Base-by-base conservation (phyloP, 116 monocot genomes). In the Trichopus zeylanicus region DNA sequence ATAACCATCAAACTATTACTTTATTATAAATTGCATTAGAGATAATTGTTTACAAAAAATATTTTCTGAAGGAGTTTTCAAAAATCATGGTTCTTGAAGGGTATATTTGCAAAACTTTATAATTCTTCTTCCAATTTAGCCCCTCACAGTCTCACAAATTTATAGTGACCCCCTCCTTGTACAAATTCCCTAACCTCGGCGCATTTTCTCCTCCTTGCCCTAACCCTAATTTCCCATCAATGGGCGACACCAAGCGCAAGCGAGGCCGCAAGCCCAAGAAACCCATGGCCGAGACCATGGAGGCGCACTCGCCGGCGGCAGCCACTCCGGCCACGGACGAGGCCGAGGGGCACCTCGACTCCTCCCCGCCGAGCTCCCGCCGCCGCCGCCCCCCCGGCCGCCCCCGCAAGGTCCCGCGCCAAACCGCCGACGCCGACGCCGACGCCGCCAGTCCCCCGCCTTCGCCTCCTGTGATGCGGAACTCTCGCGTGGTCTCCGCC, bases 191-290 rank as follows among this genome's bases (percentile, higher is more conserved):
- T n/a, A 13, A 42, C 18, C 42, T 13, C 12, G 2, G 18, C 38
- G 1, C 7, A 1, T 38, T 12, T 1, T 9, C 42, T 42, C 42
- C 6, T 1, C 18, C 32, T 5, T 16, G n/a, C 42, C 18, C 5
- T 13, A 42, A 42, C 42, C 42, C 42, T 42, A 49, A 49, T 49
- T 22, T 24, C 18, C 48, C 61, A 22, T 29, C 47, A 32, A 80
- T 80, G 80, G 70, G 73, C 26, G 46, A 48, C n/a, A 49, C 69
- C 29, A 81, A 77, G 69, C 61, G 68, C 22, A 81, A 75, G 65
- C 59, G 78, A 16, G 74, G 75, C 46, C 74, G 81, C 27, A 73
- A 77, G 68, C 39, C 73, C 30, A 70, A 54, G 35, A 26, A 18
- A 23, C 65, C 73, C 59, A 9, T 46, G 2, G 54, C 80, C 53